Conservation (phyloP, 2,329 filamentous ascomycete genomes). For the Claviceps citrina region DNA sequence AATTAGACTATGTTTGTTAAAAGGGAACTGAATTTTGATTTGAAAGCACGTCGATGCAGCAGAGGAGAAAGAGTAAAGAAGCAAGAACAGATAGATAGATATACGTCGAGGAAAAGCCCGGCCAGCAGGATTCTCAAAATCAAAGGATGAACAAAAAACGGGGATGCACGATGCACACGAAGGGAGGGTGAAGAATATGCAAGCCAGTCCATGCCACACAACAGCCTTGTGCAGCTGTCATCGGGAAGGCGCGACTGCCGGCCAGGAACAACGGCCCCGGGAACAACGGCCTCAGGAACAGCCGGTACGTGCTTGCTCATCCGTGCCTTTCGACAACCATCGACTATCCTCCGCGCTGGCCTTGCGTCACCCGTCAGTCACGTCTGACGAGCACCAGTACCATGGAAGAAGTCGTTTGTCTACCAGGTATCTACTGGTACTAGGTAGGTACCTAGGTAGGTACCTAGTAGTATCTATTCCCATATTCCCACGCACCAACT, state of each 20-base stretch:
- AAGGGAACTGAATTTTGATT: neutral
- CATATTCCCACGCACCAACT: neutral
- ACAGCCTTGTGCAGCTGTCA: neutral
- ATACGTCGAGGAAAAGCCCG: conserved; percentile 4
- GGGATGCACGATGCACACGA: neutral
- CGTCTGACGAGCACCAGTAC: neutral
- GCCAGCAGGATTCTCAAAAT: conserved; percentile 6
- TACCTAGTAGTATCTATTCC: too few relatives aligned
- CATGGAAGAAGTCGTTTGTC: neutral
- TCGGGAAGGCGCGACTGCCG: conserved; percentile 5
- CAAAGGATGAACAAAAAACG: neutral
- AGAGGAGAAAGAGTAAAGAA: neutral
- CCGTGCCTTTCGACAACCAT: neutral
- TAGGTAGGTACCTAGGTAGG: too few relatives aligned
- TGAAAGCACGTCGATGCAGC: neutral
- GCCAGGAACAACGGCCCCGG: too few relatives aligned
- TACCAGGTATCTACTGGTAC: too few relatives aligned
- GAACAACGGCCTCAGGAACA: too few relatives aligned
- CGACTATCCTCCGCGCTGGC: too few relatives aligned
- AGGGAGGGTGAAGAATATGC: neutral
- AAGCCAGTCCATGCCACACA: too few relatives aligned
- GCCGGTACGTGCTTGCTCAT: too few relatives aligned
- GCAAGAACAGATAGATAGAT: neutral
- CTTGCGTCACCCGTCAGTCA: neutral
- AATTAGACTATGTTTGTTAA: neutral